These are phyloP conservation scores for Cordyceps cicadae DNA, from an alignment of 2,329 filamentous ascomycete genomes.

Conservation along the genomic window DNA sequence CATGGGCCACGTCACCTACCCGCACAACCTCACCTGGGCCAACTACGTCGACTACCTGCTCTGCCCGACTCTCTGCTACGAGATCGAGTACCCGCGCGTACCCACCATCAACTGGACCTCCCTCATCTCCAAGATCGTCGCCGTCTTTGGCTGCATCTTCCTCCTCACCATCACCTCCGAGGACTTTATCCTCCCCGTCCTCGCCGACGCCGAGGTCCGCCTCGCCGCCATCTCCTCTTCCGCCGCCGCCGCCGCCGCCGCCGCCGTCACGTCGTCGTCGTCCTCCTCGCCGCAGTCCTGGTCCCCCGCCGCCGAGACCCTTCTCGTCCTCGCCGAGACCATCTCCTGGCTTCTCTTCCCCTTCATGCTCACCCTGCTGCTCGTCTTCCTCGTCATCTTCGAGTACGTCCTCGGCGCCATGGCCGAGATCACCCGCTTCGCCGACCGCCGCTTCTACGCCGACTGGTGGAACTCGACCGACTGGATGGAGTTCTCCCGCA, in stretches of 20 bases:
- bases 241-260: constrained; percentile 21
- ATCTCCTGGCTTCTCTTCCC: constrained; percentile 90
- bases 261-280: too few relatives aligned
- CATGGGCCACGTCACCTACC: constrained; percentile 82
- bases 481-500: constrained; percentile 91
- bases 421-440: constrained; percentile 88
- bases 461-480: constrained; percentile 73
- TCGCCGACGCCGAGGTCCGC: constrained; percentile 58
- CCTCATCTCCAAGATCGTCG: constrained; percentile 75
- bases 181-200: constrained; percentile 88
- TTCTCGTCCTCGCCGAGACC: constrained; percentile 77
- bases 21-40: constrained; percentile 69
- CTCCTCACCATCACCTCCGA: constrained; percentile 84
- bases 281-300: constrained; percentile 6
- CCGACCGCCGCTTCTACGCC: constrained; percentile 85
- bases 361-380: constrained; percentile 90
- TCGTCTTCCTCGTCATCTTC: constrained; percentile 97
- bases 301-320: constrained; percentile 51
- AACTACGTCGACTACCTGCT: constrained; percentile 85
- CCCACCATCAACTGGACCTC: constrained; percentile 67
- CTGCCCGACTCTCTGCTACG: constrained; percentile 94
- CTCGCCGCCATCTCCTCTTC: constrained; percentile 33
- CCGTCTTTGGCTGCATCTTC: constrained; percentile 94
- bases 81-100: constrained; percentile 87
- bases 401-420: constrained; percentile 93